Evolutionary conservation across 2,329 filamentous ascomycete species (phyloP).

Genomic region (Aspergillus pseudonomiae): DNA sequence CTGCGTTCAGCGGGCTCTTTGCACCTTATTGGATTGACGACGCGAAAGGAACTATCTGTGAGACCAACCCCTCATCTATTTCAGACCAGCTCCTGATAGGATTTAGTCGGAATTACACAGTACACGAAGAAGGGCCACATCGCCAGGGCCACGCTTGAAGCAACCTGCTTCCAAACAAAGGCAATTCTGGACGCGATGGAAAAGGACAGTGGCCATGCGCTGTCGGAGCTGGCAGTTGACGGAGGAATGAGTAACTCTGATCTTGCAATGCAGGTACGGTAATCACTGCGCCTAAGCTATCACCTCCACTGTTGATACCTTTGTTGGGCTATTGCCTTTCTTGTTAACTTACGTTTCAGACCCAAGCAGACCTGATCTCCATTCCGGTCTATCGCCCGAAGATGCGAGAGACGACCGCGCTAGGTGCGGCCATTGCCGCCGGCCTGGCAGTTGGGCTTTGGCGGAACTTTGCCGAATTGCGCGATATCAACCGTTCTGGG

Average conservation of each 20-base stretch:
- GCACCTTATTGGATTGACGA: conserved; percentile 95
- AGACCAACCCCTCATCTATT: conserved; percentile 30
- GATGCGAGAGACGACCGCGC: conserved; percentile 85
- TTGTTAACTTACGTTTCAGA: conserved; percentile 46
- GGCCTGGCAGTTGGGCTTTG: conserved; percentile 79
- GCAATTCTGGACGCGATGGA: conserved; percentile 95
- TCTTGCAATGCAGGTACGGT: conserved; percentile 74
- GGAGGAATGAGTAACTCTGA: conserved; percentile 88
- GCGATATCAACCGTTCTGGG: conserved; percentile 71
- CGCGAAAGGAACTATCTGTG: conserved; percentile 83
- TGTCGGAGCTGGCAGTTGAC: conserved; percentile 80
- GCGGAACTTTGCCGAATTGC: conserved; percentile 73
- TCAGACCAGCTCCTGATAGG: neutral
- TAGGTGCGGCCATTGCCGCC: conserved; percentile 84
- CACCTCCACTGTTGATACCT: neutral
- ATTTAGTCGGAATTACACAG: conserved; percentile 74
- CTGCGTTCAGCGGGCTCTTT: conserved; percentile 87
- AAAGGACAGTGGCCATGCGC: conserved; percentile 74
- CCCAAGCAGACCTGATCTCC: conserved; percentile 78
- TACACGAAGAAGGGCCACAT: conserved; percentile 85
- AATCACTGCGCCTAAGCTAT: neutral
- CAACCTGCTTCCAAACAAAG: conserved; percentile 89
- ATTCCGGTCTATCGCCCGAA: conserved; percentile 79
- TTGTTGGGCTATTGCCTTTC: neutral
- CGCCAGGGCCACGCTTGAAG: conserved; percentile 84